Percentiles rank a stretch among this genome's conserved stretches.
Conservation (phyloP, 306 rosid genomes). For the Hippophae tibetana region DNA sequence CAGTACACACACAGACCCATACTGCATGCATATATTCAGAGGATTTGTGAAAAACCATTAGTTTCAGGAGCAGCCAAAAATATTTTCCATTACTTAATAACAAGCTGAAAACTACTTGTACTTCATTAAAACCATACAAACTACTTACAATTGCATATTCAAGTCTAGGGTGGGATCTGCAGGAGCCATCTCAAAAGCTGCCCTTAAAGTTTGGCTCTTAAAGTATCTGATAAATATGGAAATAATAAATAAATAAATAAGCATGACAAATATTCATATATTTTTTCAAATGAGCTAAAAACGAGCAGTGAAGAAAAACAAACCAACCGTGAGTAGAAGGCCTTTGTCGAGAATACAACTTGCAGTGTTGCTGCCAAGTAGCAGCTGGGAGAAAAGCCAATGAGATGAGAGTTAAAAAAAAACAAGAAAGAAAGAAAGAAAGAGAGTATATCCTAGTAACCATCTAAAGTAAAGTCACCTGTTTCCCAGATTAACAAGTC, state of each 20-base stretch:
- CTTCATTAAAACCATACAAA: neutral
- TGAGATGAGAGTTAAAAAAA: neutral
- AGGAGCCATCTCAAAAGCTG: constrained; percentile 64
- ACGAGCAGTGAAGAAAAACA: neutral
- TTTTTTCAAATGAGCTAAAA: neutral
- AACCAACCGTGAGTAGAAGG: constrained; percentile 58
- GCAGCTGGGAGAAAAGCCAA: constrained; percentile 63
- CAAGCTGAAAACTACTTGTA: too few relatives aligned
- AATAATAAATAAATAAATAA: neutral
- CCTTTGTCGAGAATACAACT: constrained; percentile 64
- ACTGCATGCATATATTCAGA: too few relatives aligned
- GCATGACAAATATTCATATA: neutral
- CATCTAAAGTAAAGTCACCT: constrained; percentile 38
- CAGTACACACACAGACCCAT: too few relatives aligned
- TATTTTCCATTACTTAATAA: too few relatives aligned
- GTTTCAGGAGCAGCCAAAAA: too few relatives aligned
- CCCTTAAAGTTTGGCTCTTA: constrained; percentile 38
- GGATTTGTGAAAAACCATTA: too few relatives aligned
- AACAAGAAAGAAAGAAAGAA: neutral
- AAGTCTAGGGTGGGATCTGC: constrained; percentile 94
- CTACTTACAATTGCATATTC: constrained; percentile 64
- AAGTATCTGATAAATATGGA: constrained; percentile 42
- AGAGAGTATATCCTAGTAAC: constrained; percentile 10
- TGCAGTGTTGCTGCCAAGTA: constrained; percentile 95
- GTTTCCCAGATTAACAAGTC: constrained; percentile 90